These are phyloP conservation scores for Pseudonectria foliicola DNA, from an alignment of 2,329 filamentous ascomycete species.

Conservation along the genomic window DNA sequence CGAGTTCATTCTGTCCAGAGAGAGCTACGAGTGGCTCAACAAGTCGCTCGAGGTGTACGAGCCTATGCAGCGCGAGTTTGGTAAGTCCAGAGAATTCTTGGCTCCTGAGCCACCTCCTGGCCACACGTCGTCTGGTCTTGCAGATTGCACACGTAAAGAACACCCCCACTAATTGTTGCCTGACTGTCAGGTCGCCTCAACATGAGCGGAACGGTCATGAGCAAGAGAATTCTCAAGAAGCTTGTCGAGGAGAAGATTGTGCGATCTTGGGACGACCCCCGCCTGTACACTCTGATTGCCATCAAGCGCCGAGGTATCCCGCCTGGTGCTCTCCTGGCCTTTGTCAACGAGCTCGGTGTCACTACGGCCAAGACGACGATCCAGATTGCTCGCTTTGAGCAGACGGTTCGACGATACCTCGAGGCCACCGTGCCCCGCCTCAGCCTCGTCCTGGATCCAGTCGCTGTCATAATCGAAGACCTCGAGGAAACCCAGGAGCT, in stretches of 20 bases:
- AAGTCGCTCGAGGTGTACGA: constrained; percentile 75
- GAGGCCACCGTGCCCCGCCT: constrained; percentile 82
- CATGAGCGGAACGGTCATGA: constrained; percentile 76
- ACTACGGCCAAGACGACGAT: constrained; percentile 77
- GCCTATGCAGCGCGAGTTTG: constrained; percentile 88
- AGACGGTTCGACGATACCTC: constrained; percentile 76
- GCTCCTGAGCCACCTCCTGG: too few species aligned
- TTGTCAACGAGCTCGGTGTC: constrained; percentile 86
- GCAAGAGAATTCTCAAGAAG: constrained; percentile 76
- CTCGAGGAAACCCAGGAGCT: constrained; percentile 51
- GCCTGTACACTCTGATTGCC: constrained; percentile 80
- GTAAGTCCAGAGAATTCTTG: too few species aligned
- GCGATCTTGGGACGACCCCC: constrained; percentile 83
- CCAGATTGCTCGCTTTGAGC: constrained; percentile 75
- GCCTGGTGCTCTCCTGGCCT: constrained; percentile 79
- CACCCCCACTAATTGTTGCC: too few species aligned
- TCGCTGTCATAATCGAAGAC: constrained; percentile 77
- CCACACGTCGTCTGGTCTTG: too few species aligned
- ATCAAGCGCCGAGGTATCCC: constrained; percentile 80
- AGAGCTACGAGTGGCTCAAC: constrained; percentile 88
- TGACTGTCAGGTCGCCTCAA: constrained; percentile 39
- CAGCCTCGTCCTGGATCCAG: constrained; percentile 81
- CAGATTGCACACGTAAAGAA: too few species aligned
- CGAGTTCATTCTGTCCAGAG: constrained; percentile 78
- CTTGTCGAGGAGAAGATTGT: constrained; percentile 74